phyloP scores from a whole-genome alignment of 495 filamentous ascomycete genomes.

The Aspergillus homomorphus region DNA sequence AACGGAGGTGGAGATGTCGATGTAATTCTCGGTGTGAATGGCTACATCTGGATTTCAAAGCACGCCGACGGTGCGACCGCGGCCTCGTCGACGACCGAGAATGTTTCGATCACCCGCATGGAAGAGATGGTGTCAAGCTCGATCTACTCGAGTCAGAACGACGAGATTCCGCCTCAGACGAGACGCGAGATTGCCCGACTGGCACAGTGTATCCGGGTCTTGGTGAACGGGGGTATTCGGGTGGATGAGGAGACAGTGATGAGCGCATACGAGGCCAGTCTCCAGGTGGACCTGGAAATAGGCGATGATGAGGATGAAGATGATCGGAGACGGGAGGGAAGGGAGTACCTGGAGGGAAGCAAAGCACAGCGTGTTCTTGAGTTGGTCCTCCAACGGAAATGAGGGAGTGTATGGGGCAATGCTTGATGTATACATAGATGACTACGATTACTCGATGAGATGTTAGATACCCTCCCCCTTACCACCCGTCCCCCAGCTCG shows the following conservation, averaged over 20 bases:
- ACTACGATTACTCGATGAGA: background rate
- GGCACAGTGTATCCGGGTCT: conserved; percentile 69
- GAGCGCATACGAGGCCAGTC: conserved; percentile 71
- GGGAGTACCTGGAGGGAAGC: conserved; percentile 70
- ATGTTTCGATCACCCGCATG: conserved; percentile 68
- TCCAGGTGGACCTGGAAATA: conserved; percentile 65
- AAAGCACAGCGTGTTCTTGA: conserved; percentile 64
- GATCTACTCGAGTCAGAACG: conserved; percentile 90
- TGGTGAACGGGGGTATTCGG: conserved; percentile 74
- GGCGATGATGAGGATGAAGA: conserved; percentile 47
- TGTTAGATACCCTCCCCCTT: conserved; percentile 4
- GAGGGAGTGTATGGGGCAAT: background rate
- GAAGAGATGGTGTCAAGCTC: conserved; percentile 73
- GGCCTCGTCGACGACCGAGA: conserved; percentile 44
- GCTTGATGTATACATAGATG: background rate
- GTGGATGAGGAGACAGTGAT: conserved; percentile 93
- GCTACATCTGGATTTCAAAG: conserved; percentile 90
- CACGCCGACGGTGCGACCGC: conserved; percentile 57
- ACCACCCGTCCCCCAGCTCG: too few relatives aligned
- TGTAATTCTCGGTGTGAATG: conserved; percentile 89
- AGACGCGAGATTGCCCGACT: conserved; percentile 85
- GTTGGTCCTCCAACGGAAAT: conserved; percentile 31
- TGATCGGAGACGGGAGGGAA: conserved; percentile 39
- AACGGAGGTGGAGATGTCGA: conserved; percentile 75
- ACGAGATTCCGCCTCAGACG: conserved; percentile 68